Evolutionary conservation across 768 basidiomycete species (phyloP), one percentile per base, ranked within the genome.

Genomic region (Asterophora lycoperdoides): DNA sequence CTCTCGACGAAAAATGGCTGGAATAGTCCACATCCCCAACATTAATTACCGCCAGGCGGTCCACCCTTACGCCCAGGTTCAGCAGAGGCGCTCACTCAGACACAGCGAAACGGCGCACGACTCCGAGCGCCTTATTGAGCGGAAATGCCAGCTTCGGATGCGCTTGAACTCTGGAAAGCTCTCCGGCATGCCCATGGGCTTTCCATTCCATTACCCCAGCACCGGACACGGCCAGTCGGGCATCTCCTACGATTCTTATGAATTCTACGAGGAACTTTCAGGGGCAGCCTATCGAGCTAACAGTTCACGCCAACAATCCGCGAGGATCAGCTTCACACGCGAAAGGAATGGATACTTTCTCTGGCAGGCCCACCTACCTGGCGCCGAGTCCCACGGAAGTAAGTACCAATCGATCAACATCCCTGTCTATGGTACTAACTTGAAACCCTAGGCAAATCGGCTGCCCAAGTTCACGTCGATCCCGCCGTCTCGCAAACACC

Each of bases 381-480:
- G 59, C 26, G 60, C 64, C 50, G 39, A 57, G 7, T 42, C 40
- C 13, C 50, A 55, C 23, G 43, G 56, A 17, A 55, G 68, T 70
- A 51, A 34, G 70, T 54, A 2, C 42, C 14, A 32, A 8, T 38
- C 17, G 23, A 29, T 20, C 10, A 14, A 14, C 5, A n/a, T 18
- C 29, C 20, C 18, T 10, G 23, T 23, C n/a, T 0, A 30, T 8
- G 5, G 23, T 9, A 42, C 13, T 51, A 40, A 46, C 36, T 6
- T 30, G n/a, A 26, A 13, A 35, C 18, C 17, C 32, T 41, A 64
- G 66, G 49, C 23, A 63, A 52, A 50, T 46, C 64, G 2, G 50
- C 67, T n/a, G 70, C 72, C 0, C 64, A 69, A 19, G 72, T 75
- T 11, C 66, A 68, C 48, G 59, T 75, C 6, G 63, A 70, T 50